Evolutionary conservation across 2,329 filamentous ascomycete genomes (phyloP).

Genomic region (Microsporum ferrugineum): DNA sequence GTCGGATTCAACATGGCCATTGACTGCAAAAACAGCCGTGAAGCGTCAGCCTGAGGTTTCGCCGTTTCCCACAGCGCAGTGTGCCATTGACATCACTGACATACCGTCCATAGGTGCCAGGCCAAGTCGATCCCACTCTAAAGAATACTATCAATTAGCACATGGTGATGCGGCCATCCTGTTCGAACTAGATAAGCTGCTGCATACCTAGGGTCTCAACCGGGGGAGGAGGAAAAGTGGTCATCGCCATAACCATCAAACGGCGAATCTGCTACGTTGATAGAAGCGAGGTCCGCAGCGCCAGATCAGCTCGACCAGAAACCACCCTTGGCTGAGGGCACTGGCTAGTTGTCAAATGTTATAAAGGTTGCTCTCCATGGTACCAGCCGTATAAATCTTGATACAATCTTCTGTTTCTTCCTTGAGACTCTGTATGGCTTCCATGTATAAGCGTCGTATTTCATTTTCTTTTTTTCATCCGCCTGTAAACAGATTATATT

Average conservation of each 20-base stretch:
- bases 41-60: too few species aligned
- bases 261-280: too few species aligned
- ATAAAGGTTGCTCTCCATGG: too few species aligned
- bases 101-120: not conserved
- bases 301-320: too few species aligned
- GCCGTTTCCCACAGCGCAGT: too few species aligned
- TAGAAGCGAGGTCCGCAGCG: too few species aligned
- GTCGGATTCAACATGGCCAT: constrained; percentile 45
- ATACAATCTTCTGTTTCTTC: too few species aligned
- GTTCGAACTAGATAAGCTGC: not conserved
- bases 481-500: not conserved
- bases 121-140: not conserved
- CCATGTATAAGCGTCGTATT: not conserved
- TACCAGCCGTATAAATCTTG: too few species aligned
- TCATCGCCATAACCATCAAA: not conserved
- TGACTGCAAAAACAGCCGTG: constrained; percentile 28
- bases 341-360: too few species aligned
- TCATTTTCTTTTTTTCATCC: not conserved
- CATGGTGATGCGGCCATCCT: not conserved
- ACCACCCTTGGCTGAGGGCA: too few species aligned
- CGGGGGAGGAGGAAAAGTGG: not conserved
- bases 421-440: not conserved
- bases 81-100: not conserved
- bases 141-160: not conserved
- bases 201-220: not conserved